Evolutionary conservation across 2,329 filamentous ascomycete genomes (phyloP).

Genomic region (Karstenula rhodostoma): DNA sequence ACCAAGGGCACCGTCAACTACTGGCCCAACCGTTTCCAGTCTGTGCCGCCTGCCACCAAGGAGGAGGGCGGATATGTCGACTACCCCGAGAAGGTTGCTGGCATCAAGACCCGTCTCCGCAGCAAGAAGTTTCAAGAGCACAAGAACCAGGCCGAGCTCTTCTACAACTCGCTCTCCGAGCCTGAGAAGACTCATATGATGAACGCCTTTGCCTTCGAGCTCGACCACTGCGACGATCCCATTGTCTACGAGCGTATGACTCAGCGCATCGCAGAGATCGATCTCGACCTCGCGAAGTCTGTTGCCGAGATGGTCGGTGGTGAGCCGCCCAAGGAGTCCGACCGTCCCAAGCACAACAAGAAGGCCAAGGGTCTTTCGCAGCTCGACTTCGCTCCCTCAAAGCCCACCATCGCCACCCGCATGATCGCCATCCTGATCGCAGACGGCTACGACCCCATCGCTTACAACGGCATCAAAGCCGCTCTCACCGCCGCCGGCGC

Average conservation of each 20-base stretch:
- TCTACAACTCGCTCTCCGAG: conserved; percentile 78
- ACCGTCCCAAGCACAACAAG: conserved; percentile 69
- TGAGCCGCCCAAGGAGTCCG: conserved; percentile 62
- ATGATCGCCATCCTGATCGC: conserved; percentile 79
- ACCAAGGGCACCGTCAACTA: conserved; percentile 78
- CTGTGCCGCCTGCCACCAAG: conserved; percentile 67
- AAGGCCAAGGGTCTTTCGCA: conserved; percentile 74
- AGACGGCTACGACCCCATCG: conserved; percentile 75
- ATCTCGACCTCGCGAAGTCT: conserved; percentile 71
- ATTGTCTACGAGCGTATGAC: conserved; percentile 77
- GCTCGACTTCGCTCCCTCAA: conserved; percentile 68
- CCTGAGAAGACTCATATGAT: conserved; percentile 71
- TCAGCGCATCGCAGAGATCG: conserved; percentile 74
- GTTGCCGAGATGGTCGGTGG: conserved; percentile 77
- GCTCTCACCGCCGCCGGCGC: conserved; percentile 70
- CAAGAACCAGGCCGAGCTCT: conserved; percentile 79
- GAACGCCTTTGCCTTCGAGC: conserved; percentile 71
- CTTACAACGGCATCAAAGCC: conserved; percentile 71
- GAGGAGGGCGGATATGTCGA: conserved; percentile 75
- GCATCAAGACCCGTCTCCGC: conserved; percentile 73
- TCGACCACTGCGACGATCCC: conserved; percentile 83
- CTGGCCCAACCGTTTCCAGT: conserved; percentile 76
- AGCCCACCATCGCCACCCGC: conserved; percentile 73
- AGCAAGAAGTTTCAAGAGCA: conserved; percentile 82
- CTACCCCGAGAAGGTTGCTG: conserved; percentile 69